Evolutionary conservation across 1,139 yeast species (phyloP).

Genomic region (Pichia sp.): DNA sequence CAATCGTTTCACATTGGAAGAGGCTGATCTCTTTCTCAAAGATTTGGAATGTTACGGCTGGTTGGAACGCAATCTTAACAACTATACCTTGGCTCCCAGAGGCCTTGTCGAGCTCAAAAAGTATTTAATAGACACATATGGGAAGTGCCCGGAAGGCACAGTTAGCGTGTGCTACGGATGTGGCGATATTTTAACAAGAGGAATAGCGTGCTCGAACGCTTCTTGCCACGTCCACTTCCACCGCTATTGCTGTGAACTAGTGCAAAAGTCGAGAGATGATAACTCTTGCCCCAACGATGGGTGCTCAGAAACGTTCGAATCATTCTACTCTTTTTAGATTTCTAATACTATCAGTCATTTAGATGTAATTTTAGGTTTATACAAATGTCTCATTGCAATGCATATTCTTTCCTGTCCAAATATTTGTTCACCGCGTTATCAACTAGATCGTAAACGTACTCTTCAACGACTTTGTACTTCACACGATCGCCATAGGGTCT

Average conservation of each 20-base stretch:
- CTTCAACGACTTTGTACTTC: conserved; percentile 71
- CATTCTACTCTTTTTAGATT: conserved; percentile 17
- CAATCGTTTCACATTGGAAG: conserved; percentile 23
- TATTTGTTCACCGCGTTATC: conserved; percentile 79
- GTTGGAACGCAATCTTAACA: conserved; percentile 36
- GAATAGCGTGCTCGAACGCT: conserved; percentile 38
- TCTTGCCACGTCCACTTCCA: conserved; percentile 45
- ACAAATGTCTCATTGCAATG: background rate
- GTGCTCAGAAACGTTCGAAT: conserved; percentile 24
- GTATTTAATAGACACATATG: conserved; percentile 41
- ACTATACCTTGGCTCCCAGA: conserved; percentile 37
- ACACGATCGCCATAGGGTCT: conserved; percentile 53
- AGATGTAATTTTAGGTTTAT: background rate
- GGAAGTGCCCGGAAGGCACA: conserved; percentile 35
- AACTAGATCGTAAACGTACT: conserved; percentile 72
- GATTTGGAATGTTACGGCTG: conserved; percentile 50
- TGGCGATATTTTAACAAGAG: conserved; percentile 53
- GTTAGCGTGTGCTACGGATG: conserved; percentile 51
- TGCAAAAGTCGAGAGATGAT: conserved; percentile 33
- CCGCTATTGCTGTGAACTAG: conserved; percentile 40
- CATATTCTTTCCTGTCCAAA: conserved; percentile 37
- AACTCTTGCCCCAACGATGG: conserved; percentile 29
- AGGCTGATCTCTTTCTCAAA: conserved; percentile 35
- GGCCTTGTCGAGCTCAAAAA: conserved; percentile 46
- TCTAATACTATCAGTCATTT: background rate